phyloP scores from a whole-genome alignment of 1,284 basidiomycete genomes.

The Sphagnurus paluster region DNA sequence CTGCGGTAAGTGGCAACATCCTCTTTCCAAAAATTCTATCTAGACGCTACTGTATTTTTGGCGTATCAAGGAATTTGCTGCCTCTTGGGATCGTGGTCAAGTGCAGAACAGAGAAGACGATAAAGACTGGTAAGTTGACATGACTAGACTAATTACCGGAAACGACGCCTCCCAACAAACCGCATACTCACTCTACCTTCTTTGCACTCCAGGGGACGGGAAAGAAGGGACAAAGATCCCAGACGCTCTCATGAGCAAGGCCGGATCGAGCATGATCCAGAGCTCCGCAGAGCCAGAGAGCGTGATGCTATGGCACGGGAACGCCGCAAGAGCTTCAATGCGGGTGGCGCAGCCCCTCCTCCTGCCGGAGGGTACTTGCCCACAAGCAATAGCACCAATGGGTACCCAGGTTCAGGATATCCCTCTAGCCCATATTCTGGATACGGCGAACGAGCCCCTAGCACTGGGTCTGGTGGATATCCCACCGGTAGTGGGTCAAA shows the following conservation, averaged over 20 bases:
- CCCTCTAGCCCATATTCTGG: conserved; percentile 21
- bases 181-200: background rate
- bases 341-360: conserved; percentile 23
- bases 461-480: conserved; percentile 14
- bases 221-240: conserved; percentile 54
- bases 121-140: conserved; percentile 48
- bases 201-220: conserved; percentile 46
- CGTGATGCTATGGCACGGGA: conserved; percentile 46
- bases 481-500: conserved; percentile 13
- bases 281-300: conserved; percentile 53
- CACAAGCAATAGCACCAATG: conserved; percentile 18
- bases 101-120: conserved; percentile 43
- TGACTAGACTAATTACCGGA: conserved; percentile 6
- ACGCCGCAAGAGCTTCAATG: conserved; percentile 45
- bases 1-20: conserved; percentile 37
- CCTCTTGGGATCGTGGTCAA: conserved; percentile 51
- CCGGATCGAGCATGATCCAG: conserved; percentile 47
- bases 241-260: conserved; percentile 50
- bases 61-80: conserved; percentile 52
- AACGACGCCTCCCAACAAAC: conserved; percentile 6
- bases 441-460: conserved; percentile 19
- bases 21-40: background rate
- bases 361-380: conserved; percentile 31
- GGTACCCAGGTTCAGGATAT: conserved; percentile 24
- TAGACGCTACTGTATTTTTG: conserved; percentile 8